Conservation (phyloP, 805 yeast genomes). For the Kurtzmaniella fragi region DNA sequence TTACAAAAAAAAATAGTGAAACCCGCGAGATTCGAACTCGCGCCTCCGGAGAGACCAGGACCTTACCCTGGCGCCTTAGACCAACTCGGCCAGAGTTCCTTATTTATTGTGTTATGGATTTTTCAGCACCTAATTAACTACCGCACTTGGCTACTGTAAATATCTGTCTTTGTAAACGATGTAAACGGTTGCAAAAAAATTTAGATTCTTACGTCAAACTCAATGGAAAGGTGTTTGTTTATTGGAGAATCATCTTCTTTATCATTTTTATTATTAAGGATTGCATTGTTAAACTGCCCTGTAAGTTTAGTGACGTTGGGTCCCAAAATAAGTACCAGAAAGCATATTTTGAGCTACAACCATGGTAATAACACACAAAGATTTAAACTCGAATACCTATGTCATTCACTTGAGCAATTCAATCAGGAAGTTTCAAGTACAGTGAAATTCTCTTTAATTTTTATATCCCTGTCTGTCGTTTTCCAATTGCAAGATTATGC, state of each 20-base stretch:
- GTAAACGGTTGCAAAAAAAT: no score
- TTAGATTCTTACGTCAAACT: no score
- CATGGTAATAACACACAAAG: no score
- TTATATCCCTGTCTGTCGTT: conserved; percentile 7
- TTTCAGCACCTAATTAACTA: no score
- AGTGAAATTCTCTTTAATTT: conserved; percentile 7
- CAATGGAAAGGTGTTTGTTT: neutral
- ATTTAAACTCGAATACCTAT: no score
- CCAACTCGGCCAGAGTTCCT: conserved; percentile 43
- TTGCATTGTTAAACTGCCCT: neutral
- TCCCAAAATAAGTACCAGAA: no score
- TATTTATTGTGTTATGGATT: no score
- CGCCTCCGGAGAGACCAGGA: conserved; percentile 44
- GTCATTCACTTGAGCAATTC: no score
- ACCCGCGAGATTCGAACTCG: conserved; percentile 43
- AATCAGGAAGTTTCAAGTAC: neutral
- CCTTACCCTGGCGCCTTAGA: conserved; percentile 44
- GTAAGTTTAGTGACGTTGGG: no score
- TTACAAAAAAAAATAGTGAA: conserved; percentile 15
- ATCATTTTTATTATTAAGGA: neutral
- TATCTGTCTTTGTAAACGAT: no score
- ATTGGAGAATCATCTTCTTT: neutral
- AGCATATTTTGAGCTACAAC: no score
- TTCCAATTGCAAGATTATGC: conserved; percentile 1
- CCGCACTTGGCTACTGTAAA: no score